These are phyloP conservation scores for Pulveroboletus sp. DNA, from an alignment of 768 basidiomycete genomes.

Conservation along the genomic window DNA sequence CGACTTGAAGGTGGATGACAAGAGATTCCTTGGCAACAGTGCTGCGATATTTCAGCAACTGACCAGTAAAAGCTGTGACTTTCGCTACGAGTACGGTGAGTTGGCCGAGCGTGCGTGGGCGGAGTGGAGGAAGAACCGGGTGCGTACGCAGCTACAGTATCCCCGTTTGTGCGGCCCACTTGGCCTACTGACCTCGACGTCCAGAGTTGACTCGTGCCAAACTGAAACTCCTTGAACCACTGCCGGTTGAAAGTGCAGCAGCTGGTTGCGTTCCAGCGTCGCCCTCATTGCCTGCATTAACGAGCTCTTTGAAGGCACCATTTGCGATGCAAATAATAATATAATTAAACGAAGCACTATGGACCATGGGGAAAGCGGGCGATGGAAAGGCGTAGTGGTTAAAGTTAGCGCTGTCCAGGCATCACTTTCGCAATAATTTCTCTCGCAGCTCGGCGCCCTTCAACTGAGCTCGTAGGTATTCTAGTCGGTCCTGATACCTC, in stretches of 20 bases:
- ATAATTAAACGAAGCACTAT: conserved; percentile 16
- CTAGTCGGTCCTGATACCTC: conserved; percentile 71
- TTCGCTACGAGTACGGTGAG: conserved; percentile 37
- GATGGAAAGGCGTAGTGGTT: conserved; percentile 3
- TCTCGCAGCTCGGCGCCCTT: conserved; percentile 83
- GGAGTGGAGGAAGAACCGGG: conserved; percentile 43
- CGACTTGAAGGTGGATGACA: conserved; percentile 47
- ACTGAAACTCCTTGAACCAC: too few relatives aligned
- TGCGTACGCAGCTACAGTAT: conserved; percentile 29
- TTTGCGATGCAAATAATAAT: neutral
- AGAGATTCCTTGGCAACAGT: conserved; percentile 63
- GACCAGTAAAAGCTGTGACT: conserved; percentile 61
- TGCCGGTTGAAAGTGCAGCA: too few relatives aligned
- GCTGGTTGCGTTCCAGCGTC: too few relatives aligned
- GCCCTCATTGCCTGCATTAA: neutral
- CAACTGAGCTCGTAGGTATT: conserved; percentile 75
- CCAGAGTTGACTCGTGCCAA: neutral
- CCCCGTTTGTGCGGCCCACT: conserved; percentile 34
- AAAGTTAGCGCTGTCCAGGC: neutral
- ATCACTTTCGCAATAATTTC: conserved; percentile 63
- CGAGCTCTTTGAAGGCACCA: neutral
- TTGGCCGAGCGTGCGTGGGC: conserved; percentile 21
- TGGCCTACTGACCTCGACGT: neutral
- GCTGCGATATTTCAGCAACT: conserved; percentile 50
- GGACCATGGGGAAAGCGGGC: conserved; percentile 11